Base-by-base conservation (phyloP, 768 basidiomycete species). In the Cystobasidium ongulense region DNA sequence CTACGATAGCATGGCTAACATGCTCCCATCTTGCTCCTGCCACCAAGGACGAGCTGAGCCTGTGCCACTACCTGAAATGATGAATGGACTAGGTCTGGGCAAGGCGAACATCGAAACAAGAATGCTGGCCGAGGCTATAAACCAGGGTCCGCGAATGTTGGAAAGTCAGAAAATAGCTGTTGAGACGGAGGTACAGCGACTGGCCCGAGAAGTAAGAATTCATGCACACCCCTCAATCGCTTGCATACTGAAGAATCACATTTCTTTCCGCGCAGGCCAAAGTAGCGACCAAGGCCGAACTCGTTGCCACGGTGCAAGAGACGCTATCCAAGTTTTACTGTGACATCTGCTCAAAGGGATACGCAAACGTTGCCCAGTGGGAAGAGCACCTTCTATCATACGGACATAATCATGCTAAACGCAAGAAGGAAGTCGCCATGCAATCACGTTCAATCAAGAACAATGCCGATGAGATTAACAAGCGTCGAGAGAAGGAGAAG, bases 261-360 rank as follows among this genome's bases (percentile, higher is more conserved):
- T 25, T 33, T 4, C 59, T 33, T 33, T 25, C 4, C 31, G 36
- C 4, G 25, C 46, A 74, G 73, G 53, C 63, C 25, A 54, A 35
- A 27, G 65, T 74, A n/a, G 73, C 66, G 11, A 29, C 57, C 21
- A 66, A 74, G 53, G 38, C 39, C 4, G 53, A 31, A 29, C 25
- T 41, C 2, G 27, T 27, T 5, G 25, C 29, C n/a, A 59, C 41
- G 7, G 59, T 74, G 21, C 52, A 52, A 31, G 52, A 68, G 21
- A 57, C 66, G 13, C 66, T 74, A 13, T 23, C 23, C 31, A 59
- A 52, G n/a, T 74, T 74, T 39, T 35, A 53, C 27, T 74, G 73
- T 39, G 73, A 74, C 36, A 74, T 74, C 2, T 74, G 73, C 65
- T 29, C 53, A 13, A 74, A 74, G 33, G 73, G 73, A 23, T 72